Base-by-base conservation (phyloP, 495 filamentous ascomycete species). In the Haplographium delicatum region DNA sequence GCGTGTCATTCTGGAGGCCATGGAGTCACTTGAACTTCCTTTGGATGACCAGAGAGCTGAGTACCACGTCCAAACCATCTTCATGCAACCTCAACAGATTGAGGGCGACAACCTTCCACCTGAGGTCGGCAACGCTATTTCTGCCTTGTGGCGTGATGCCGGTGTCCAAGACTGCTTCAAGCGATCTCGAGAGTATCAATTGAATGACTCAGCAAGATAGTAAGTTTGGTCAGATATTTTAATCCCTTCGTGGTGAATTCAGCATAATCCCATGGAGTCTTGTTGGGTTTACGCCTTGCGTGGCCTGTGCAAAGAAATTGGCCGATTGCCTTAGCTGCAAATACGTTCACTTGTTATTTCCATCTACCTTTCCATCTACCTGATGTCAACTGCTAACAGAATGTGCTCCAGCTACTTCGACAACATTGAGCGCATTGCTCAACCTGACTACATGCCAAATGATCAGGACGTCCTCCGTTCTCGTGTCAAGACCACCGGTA, bases 191-290 rank as follows among this genome's bases (percentile, higher is more conserved):
- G 94, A 98, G 70, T 98, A 97, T 69, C 91, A 96, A 64, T 72
- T 98, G 62, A 96, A 98, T 71, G 93, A 98, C 71, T 96, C 91
- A 27, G 89, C 91, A 9, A 86, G 85, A 88, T 98, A 98, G 91
- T 97, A 79, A 68, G 91, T 79, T 16, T n/a, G n/a, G n/a, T n/a
- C n/a, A n/a, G n/a, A n/a, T n/a, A n/a, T n/a, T n/a, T n/a, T n/a
- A n/a, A n/a, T n/a, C n/a, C n/a, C n/a, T n/a, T n/a, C n/a, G n/a
- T n/a, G n/a, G n/a, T n/a, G n/a, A n/a, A n/a, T n/a, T n/a, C n/a
- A n/a, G n/a, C n/a, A n/a, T n/a, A n/a, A n/a, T n/a, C n/a, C n/a
- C n/a, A n/a, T n/a, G n/a, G n/a, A n/a, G n/a, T n/a, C n/a, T n/a
- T n/a, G n/a, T n/a, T n/a, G n/a, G n/a, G n/a, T n/a, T n/a, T n/a